A percentile compares a stretch with the other conserved stretches of the same genome.
Conservation (phyloP, 352 stramenopile genomes). For the Globisporangium echinulatum region DNA sequence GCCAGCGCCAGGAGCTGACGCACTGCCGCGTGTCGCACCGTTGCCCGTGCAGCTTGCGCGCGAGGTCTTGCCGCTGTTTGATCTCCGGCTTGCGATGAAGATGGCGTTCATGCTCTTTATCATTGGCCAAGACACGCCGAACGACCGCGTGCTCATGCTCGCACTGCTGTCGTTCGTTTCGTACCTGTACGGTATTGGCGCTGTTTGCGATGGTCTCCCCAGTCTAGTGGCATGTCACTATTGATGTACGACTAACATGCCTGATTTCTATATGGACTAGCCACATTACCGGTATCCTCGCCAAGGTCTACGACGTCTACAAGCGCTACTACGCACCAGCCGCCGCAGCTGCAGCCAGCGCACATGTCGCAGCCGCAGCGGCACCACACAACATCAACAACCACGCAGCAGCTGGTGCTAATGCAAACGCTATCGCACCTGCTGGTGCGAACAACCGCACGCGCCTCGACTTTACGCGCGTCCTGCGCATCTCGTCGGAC, state of each 20-base stretch:
- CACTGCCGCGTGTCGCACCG: conserved; percentile 11
- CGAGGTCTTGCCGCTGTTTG: conserved; percentile 56
- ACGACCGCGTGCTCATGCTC: conserved; percentile 70
- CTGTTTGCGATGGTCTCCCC: background rate
- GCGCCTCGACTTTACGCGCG: conserved; percentile 31
- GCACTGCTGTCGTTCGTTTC: conserved; percentile 63
- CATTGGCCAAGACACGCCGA: conserved; percentile 77
- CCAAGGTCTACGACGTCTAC: conserved; percentile 75
- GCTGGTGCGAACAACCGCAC: conserved; percentile 12
- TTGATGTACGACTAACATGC: background rate
- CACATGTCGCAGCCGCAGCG: conserved; percentile 2
- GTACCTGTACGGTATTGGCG: conserved; percentile 34
- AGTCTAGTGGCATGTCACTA: no score
- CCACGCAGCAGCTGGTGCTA: background rate
- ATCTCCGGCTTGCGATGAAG: conserved; percentile 74
- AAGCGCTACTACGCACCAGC: conserved; percentile 26
- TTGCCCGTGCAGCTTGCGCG: conserved; percentile 40
- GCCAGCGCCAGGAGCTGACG: conserved; percentile 7
- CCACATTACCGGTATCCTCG: conserved; percentile 79
- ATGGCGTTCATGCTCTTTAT: conserved; percentile 89
- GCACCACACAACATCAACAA: conserved; percentile 13
- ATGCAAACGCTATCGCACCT: conserved; percentile 17
- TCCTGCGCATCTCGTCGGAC: conserved; percentile 69
- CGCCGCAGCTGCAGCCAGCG: background rate
- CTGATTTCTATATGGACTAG: conserved; percentile 10